Base-by-base conservation (phyloP, 225 moss, liverwort and hornwort genomes). In the Neckera pumila region DNA sequence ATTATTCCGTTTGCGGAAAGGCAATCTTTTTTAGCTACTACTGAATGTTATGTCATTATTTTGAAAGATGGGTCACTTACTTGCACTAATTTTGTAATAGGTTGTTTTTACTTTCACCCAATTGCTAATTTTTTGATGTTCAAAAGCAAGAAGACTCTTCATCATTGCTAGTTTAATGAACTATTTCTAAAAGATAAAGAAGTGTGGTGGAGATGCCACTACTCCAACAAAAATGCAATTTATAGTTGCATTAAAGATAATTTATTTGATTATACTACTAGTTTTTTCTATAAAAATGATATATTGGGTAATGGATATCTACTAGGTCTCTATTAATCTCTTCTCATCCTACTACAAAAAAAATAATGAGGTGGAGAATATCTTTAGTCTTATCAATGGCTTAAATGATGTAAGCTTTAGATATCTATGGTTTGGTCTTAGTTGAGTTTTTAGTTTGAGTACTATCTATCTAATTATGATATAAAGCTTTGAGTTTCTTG, bases 71-170 rank as follows among this genome's bases (percentile, higher is more conserved):
- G 11, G 0, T 17, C 10, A 43, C 3, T 43, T 28, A 3, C 2
- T 10, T 2, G 17, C 1, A 2, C 1, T 0, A 45, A 28, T 73
- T 30, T 5, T 30, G 1, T 6, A 28, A 0, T 45, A 45, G 17
- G 10, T 2, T 45, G 30, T 73, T 73, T 45, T 18, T 0, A 47
- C 11, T 47, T 30, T 47, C 47, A 74, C 1, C 4, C 1, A 31
- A 18, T 30, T 17, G 30, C 18, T 10, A 45, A 28, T 73, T 27
- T 73, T 6, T 0, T 30, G 11, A 45, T 45, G 17, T 17, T 73
- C 6, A 3, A 45, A 30, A 17, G 30, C 6, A 6, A 47, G 2
- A 47, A 45, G 18, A 30, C 0, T 45, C 2, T 45, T 30, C 6
- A 45, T 72, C 28, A 72, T 72, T 25, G 3, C 40, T 43, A 72